phyloP scores from a whole-genome alignment of 1,284 basidiomycete species.

The Ceratorhiza oryzae-sativae region DNA sequence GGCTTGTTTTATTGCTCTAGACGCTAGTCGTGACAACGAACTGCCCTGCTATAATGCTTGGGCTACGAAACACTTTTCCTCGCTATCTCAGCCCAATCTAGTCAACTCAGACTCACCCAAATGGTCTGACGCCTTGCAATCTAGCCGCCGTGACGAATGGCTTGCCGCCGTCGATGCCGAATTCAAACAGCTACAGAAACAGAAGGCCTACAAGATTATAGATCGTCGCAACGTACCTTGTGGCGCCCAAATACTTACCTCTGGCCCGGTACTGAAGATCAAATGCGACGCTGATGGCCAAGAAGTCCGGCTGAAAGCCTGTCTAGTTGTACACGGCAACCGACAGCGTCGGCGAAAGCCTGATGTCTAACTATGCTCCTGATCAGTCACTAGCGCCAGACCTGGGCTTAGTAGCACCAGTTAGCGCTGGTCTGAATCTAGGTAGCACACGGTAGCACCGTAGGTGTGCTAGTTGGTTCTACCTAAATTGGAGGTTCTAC shows the following conservation, averaged over 20 bases:
- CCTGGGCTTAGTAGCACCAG: too few species aligned
- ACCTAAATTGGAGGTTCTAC: too few species aligned
- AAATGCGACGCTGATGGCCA: not conserved
- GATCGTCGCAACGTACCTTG: not conserved
- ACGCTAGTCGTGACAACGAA: not conserved
- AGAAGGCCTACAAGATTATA: not conserved
- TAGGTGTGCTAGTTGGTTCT: too few species aligned
- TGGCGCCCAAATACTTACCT: not conserved
- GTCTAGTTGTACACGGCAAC: not conserved
- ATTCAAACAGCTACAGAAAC: not conserved
- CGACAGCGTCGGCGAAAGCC: not conserved
- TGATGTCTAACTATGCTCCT: too few species aligned
- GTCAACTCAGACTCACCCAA: not conserved
- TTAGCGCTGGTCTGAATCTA: too few species aligned
- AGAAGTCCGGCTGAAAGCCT: not conserved
- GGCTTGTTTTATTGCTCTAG: not conserved
- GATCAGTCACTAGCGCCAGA: too few species aligned
- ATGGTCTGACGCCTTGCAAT: slow-evolving; percentile 16
- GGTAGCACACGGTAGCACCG: too few species aligned
- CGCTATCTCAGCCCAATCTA: not conserved
- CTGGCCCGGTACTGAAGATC: not conserved
- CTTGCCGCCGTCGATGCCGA: not conserved
- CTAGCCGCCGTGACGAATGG: not conserved
- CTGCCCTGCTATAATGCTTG: not conserved
- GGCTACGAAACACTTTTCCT: not conserved